Evolutionary conservation across 1,139 yeast genomes (phyloP).

Genomic region (Lizanozyma gosingica): DNA sequence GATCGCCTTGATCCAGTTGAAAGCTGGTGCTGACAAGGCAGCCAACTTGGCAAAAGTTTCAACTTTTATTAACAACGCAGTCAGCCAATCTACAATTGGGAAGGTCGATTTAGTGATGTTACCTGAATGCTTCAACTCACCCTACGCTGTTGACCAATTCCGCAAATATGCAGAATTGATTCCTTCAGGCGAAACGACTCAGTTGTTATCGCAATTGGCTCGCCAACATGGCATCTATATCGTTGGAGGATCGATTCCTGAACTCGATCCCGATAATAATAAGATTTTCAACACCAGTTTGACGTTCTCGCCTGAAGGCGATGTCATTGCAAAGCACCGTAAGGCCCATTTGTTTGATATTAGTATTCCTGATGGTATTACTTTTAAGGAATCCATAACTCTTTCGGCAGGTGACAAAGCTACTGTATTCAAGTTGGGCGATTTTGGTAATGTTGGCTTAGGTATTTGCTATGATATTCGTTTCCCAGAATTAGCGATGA

Average conservation of each 20-base stretch:
- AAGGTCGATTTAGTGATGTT: constrained; percentile 55
- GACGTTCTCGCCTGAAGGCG: constrained; percentile 63
- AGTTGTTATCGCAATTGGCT: constrained; percentile 56
- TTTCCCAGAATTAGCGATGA: constrained; percentile 82
- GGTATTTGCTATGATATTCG: constrained; percentile 92
- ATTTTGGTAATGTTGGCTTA: constrained; percentile 71
- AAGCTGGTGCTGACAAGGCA: constrained; percentile 58
- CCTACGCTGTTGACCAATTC: constrained; percentile 83
- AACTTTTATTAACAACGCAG: constrained; percentile 41
- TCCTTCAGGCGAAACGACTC: constrained; percentile 64
- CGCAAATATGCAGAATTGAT: constrained; percentile 73
- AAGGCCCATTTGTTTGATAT: constrained; percentile 88
- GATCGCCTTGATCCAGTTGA: constrained; percentile 70
- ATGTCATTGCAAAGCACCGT: constrained; percentile 75
- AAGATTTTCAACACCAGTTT: constrained; percentile 75
- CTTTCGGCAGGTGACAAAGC: constrained; percentile 73
- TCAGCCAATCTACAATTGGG: constrained; percentile 36
- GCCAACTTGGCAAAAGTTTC: constrained; percentile 50
- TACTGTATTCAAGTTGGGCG: constrained; percentile 63
- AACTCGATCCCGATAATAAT: constrained; percentile 43
- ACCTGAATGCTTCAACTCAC: constrained; percentile 94
- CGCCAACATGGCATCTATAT: constrained; percentile 49
- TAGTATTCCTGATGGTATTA: constrained; percentile 81
- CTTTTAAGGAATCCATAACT: constrained; percentile 73
- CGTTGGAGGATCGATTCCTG: constrained; percentile 92